These are phyloP conservation scores for Vaccinium darrowii DNA, from an alignment of 148 eudicot genomes.

Conservation along the genomic window DNA sequence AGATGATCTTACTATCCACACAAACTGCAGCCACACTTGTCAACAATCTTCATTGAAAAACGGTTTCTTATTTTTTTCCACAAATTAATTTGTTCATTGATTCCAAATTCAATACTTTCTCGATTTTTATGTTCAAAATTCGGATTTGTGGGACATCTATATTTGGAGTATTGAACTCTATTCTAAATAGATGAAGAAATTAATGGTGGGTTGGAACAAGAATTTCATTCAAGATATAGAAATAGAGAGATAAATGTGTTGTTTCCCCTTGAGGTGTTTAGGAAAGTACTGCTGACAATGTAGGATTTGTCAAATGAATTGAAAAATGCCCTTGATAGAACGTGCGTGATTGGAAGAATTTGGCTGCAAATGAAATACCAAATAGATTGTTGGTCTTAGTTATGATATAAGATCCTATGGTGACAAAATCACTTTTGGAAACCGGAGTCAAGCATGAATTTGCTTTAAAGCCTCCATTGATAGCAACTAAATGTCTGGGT, in stretches of 20 bases:
- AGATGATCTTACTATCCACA: not conserved
- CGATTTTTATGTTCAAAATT: not conserved
- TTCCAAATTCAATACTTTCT: not conserved
- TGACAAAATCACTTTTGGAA: not conserved
- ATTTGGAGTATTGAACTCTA: not conserved
- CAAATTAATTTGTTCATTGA: not conserved
- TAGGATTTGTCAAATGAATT: not conserved
- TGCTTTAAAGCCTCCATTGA: not conserved
- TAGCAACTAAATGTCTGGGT: not conserved
- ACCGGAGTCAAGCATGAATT: not conserved
- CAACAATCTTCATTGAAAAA: not conserved
- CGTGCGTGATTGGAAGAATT: not conserved
- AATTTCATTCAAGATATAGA: not conserved
- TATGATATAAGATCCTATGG: not conserved
- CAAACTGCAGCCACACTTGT: not conserved
- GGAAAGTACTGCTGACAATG: not conserved
- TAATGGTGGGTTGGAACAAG: not conserved
- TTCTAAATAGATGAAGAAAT: not conserved
- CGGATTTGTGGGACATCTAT: not conserved
- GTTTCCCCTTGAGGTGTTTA: not conserved
- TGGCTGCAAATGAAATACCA: not conserved
- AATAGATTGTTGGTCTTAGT: not conserved
- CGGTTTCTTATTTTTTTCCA: too few species aligned
- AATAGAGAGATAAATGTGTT: not conserved
- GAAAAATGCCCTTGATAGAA: not conserved